Conservation (phyloP, 2,329 filamentous ascomycete genomes). For the Alternaria angustiovoidea region DNA sequence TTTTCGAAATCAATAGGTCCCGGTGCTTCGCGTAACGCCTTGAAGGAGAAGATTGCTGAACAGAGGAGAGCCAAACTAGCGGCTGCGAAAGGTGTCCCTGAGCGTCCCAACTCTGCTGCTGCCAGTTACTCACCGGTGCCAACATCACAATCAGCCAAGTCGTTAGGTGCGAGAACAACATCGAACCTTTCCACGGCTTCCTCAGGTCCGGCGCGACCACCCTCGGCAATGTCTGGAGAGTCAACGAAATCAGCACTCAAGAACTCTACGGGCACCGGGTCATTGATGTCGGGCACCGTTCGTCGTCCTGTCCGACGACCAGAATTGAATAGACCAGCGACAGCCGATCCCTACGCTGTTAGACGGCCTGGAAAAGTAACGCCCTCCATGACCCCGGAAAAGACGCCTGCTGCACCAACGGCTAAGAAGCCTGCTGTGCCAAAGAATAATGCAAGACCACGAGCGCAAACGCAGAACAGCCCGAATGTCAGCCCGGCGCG, state of each 20-base stretch:
- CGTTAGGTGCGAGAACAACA: constrained; percentile 36
- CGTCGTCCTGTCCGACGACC: constrained; percentile 58
- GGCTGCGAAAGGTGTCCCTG: constrained; percentile 54
- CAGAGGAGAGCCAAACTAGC: constrained; percentile 70
- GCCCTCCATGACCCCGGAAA: constrained; percentile 57
- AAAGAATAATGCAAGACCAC: constrained; percentile 42
- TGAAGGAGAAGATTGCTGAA: constrained; percentile 85
- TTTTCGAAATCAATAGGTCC: constrained; percentile 59
- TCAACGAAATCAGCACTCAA: constrained; percentile 45
- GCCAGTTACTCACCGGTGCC: constrained; percentile 58
- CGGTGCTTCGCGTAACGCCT: constrained; percentile 61
- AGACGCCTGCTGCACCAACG: constrained; percentile 52
- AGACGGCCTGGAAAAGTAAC: constrained; percentile 53
- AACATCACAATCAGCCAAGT: constrained; percentile 50
- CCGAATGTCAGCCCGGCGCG: constrained; percentile 47
- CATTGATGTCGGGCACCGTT: constrained; percentile 67
- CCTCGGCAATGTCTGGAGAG: constrained; percentile 48
- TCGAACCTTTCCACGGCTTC: constrained; percentile 44
- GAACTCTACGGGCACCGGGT: constrained; percentile 48
- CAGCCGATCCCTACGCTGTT: constrained; percentile 62
- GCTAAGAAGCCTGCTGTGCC: constrained; percentile 47
- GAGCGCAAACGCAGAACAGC: constrained; percentile 46
- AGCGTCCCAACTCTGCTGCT: constrained; percentile 66
- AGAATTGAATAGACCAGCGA: constrained; percentile 59
- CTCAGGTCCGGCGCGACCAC: constrained; percentile 42